phyloP scores from a whole-genome alignment of 2,329 filamentous ascomycete species.

The Gremmenia infestans region DNA sequence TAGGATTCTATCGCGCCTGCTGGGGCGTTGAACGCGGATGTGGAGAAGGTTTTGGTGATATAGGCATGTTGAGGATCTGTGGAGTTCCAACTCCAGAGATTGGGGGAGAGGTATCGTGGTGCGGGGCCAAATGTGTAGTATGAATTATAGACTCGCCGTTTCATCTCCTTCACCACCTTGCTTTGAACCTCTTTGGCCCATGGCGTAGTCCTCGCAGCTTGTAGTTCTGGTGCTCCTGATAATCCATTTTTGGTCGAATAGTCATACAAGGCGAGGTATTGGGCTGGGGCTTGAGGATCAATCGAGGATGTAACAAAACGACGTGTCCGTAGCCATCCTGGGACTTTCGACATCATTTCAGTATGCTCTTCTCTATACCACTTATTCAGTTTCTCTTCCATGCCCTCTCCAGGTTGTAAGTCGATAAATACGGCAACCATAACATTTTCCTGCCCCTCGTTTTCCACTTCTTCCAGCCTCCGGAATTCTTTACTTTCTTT shows the following conservation, averaged over 20 bases:
- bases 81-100: constrained; percentile 33
- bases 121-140: constrained; percentile 78
- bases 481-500: constrained; percentile 52
- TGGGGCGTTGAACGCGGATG: constrained; percentile 36
- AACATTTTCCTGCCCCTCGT: constrained; percentile 54
- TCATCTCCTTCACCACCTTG: constrained; percentile 53
- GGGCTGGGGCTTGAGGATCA: constrained; percentile 50
- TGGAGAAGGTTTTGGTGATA: constrained; percentile 28
- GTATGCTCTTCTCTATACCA: constrained; percentile 77
- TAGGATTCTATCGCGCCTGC: constrained; percentile 59
- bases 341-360: constrained; percentile 64
- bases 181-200: constrained; percentile 55
- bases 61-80: constrained; percentile 39
- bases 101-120: constrained; percentile 56
- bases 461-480: constrained; percentile 55
- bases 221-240: constrained; percentile 53
- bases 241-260: constrained; percentile 64
- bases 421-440: constrained; percentile 58
- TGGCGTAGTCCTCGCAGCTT: constrained; percentile 57
- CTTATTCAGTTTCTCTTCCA: constrained; percentile 51
- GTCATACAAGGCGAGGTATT: constrained; percentile 67
- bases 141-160: constrained; percentile 60
- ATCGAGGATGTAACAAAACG: constrained; percentile 63
- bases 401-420: constrained; percentile 47
- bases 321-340: constrained; percentile 73